Base-by-base conservation (phyloP, 352 stramenopile species). In the Globisporangium radiosum region DNA sequence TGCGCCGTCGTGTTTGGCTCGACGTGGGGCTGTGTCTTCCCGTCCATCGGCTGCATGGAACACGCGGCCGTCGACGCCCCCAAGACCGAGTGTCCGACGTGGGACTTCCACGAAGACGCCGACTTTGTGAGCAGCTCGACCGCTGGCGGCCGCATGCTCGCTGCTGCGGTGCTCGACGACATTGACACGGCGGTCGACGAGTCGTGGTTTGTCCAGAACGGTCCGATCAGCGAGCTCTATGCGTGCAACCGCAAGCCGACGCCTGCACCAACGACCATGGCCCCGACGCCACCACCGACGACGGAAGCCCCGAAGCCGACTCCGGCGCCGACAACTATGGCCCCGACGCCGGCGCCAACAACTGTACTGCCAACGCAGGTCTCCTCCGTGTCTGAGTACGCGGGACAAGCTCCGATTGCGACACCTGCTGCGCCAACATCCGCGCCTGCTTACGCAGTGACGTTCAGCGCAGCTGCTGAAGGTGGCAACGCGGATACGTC, bases 1-100 rank as follows among this genome's bases (percentile, higher is more conserved):
- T 88, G 76, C 50, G 65, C 64, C n/a, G 70, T 80, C 43, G 62
- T 85, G 40, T 56, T 52, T 17, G 19, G 10, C 42, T 6, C 11
- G 42, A 45, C 42, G 42, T 45, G 42, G 42, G 42, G 42, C 42
- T 45, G 42, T 15, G 42, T 45, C 9, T 45, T 45, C 14, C 42
- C 42, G 42, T 15, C 42, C 7, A 7, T 45, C 9, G 42, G 42
- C 9, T 45, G 42, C 14, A 9, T 45, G 42, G 19, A 45, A 45
- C 25, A 60, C 0, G n/a, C 55, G 63, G 14, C 52, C 56, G 19
- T 64, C 57, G 37, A 14, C 56, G 15, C 45, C 64, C 1, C 64
- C 64, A 25, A 53, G 17, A 8, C 14, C 33, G 48, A 53, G 33
- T 53, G 48, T 2, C 48, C 48, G 10, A 53, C 48, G 48, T 53